Conservation (phyloP, 2,329 filamentous ascomycete species). For the Thielaviopsis musarum region DNA sequence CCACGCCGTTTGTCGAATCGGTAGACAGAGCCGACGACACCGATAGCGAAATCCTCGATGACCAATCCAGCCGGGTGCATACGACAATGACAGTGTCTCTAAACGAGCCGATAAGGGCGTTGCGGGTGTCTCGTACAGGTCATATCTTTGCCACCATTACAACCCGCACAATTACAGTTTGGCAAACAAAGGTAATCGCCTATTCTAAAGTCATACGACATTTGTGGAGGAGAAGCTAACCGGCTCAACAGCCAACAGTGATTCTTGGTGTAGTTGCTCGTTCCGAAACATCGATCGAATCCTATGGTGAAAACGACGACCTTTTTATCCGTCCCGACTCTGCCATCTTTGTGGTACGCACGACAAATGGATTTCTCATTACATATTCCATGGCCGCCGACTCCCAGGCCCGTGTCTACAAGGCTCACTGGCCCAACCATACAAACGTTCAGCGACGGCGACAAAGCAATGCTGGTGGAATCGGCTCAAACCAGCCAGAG, state of each 20-base stretch:
- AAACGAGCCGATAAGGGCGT: conserved; percentile 51
- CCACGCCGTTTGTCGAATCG: conserved; percentile 40
- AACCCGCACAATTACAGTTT: conserved; percentile 69
- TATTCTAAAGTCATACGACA: no score
- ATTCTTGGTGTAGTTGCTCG: conserved; percentile 73
- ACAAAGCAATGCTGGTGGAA: conserved; percentile 43
- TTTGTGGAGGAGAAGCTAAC: conserved; percentile 7
- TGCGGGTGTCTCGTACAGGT: conserved; percentile 63
- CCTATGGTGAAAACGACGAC: conserved; percentile 72
- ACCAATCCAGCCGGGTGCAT: background rate
- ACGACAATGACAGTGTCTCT: conserved; percentile 15
- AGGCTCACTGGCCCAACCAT: conserved; percentile 57
- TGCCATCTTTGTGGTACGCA: conserved; percentile 81
- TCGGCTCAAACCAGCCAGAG: conserved; percentile 36
- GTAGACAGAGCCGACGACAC: conserved; percentile 33
- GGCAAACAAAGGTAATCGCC: conserved; percentile 73
- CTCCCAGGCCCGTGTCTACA: conserved; percentile 66
- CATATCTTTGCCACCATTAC: conserved; percentile 81
- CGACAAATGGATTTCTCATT: conserved; percentile 70
- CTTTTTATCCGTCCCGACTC: conserved; percentile 82
- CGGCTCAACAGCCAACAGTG: conserved; percentile 53
- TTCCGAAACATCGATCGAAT: conserved; percentile 59
- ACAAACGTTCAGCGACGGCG: conserved; percentile 45
- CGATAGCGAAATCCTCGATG: conserved; percentile 1
- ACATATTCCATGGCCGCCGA: conserved; percentile 87